Evolutionary conservation across 2,329 filamentous ascomycete species (phyloP).

Genomic region (Paracoccidioides lutzii): DNA sequence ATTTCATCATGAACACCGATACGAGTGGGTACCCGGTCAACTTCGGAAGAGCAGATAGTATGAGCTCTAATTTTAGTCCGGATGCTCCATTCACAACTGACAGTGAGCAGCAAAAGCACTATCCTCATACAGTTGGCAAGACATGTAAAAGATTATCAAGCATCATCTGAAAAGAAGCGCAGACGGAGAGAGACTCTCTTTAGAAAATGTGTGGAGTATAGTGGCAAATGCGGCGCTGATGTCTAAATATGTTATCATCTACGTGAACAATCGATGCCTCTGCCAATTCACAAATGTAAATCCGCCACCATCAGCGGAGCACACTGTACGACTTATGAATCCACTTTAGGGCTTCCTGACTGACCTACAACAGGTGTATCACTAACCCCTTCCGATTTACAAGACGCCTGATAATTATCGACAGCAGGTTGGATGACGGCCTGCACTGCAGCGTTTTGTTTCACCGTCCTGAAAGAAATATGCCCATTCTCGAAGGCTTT

Average conservation of each 20-base stretch:
- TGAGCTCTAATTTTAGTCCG: neutral
- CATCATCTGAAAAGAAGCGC: slow-evolving; percentile 2
- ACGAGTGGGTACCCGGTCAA: neutral
- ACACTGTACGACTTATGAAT: neutral
- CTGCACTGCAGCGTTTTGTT: neutral
- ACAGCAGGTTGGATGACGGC: neutral
- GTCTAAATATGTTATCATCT: neutral
- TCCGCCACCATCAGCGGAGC: neutral
- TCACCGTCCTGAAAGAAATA: neutral
- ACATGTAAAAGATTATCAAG: slow-evolving; percentile 9
- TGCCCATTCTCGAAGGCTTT: neutral
- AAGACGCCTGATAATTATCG: neutral
- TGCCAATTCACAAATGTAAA: no score
- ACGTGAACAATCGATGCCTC: neutral
- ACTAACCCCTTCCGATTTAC: neutral
- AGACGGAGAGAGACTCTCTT: neutral
- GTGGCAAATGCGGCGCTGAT: neutral
- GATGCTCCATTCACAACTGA: slow-evolving; percentile 1
- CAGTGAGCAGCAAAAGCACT: slow-evolving; percentile 2
- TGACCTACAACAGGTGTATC: neutral
- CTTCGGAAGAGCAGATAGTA: slow-evolving; percentile 4
- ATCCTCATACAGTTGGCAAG: slow-evolving; percentile 3
- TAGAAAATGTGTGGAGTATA: neutral
- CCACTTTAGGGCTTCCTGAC: neutral
- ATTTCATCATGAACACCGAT: slow-evolving; percentile 3